Percentiles rank a stretch among this genome's conserved stretches.
phyloP scores from a whole-genome alignment of 2,329 filamentous ascomycete genomes.

The Chrysosphaeria jannelii region DNA sequence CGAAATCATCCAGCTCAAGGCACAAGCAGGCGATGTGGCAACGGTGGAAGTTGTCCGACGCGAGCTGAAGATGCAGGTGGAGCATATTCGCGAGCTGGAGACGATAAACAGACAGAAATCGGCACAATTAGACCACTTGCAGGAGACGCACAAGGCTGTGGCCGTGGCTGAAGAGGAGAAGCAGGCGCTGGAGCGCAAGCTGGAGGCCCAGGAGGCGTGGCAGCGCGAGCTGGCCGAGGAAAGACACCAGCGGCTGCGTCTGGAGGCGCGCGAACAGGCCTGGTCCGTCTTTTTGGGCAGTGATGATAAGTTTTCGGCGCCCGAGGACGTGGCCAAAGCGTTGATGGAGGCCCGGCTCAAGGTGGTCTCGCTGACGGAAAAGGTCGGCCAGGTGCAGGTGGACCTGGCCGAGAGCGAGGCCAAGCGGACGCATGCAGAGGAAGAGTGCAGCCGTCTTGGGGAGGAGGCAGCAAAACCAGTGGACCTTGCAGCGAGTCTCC shows the following conservation, averaged over 20 bases:
- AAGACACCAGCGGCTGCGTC: constrained; percentile 50
- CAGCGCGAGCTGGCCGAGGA: constrained; percentile 53
- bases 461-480: too few relatives aligned
- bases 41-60: constrained; percentile 61
- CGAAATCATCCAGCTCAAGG: constrained; percentile 57
- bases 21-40: constrained; percentile 63
- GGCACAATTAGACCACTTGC: constrained; percentile 50
- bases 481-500: too few relatives aligned
- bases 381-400: constrained; percentile 47
- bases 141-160: constrained; percentile 58
- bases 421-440: constrained; percentile 35
- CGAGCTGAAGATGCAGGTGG: constrained; percentile 71
- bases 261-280: constrained; percentile 64
- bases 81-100: constrained; percentile 70
- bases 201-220: constrained; percentile 44
- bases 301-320: constrained; percentile 54
- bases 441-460: too few relatives aligned
- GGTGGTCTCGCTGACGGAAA: constrained; percentile 50
- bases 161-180: constrained; percentile 93
- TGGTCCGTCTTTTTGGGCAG: constrained; percentile 68
- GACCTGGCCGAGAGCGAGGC: constrained; percentile 52
- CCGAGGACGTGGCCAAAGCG: constrained; percentile 61
- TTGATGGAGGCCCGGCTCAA: constrained; percentile 59
- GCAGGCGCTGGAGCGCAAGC: constrained; percentile 42
- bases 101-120: constrained; percentile 50